Conservation (phyloP, 208 protist species). For the Entamoeba histolytica region DNA sequence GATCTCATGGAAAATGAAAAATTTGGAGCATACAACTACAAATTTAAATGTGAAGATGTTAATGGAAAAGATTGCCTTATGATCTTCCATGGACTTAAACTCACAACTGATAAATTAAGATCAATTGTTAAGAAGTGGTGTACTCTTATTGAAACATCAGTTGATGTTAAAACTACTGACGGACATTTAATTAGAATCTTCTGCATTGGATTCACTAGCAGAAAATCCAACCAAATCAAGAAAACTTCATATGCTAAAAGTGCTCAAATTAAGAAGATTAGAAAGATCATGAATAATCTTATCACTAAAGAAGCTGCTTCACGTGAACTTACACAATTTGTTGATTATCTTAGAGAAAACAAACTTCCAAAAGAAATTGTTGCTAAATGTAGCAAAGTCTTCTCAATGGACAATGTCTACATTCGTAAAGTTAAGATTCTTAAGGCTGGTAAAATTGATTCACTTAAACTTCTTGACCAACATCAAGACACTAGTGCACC, state of each 20-base stretch:
- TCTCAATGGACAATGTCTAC: constrained; percentile 81
- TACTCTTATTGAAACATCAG: constrained; percentile 74
- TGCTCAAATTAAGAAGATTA: constrained; percentile 66
- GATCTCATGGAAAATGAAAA: constrained; percentile 74
- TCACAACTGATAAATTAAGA: constrained; percentile 86
- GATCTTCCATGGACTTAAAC: constrained; percentile 87
- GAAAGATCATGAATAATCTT: constrained; percentile 74
- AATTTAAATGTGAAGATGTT: constrained; percentile 78
- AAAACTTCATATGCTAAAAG: constrained; percentile 89
- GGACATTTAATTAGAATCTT: constrained; percentile 82
- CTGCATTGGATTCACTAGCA: constrained; percentile 85
- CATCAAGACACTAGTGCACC: background rate
- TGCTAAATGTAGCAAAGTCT: constrained; percentile 66
- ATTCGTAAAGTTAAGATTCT: constrained; percentile 89
- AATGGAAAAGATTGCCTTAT: constrained; percentile 75
- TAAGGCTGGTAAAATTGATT: constrained; percentile 76
- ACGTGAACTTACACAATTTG: constrained; percentile 63
- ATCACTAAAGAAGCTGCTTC: constrained; percentile 58
- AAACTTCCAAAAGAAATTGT: constrained; percentile 73
- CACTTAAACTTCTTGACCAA: background rate
- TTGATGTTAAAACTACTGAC: constrained; percentile 79
- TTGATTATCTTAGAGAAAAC: constrained; percentile 61
- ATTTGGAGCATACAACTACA: constrained; percentile 75
- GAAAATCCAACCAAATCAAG: constrained; percentile 57
- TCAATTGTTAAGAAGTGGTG: constrained; percentile 92